These are phyloP conservation scores for Paramyrothecium roridum DNA, from an alignment of 2,329 filamentous ascomycete genomes.

Conservation along the genomic window DNA sequence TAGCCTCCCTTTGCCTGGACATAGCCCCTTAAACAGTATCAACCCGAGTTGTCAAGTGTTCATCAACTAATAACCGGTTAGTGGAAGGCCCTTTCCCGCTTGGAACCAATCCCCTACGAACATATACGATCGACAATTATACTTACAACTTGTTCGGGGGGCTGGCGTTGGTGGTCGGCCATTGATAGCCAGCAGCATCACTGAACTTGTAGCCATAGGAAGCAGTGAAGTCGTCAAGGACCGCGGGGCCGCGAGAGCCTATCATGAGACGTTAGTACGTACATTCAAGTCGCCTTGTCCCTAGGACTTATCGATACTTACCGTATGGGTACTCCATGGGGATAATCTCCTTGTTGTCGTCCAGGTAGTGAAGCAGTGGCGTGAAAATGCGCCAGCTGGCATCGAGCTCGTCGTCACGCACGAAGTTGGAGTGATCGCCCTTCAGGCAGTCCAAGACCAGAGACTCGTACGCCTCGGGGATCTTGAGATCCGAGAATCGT, in stretches of 20 bases:
- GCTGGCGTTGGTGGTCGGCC: conserved; percentile 74
- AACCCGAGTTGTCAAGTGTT: background rate
- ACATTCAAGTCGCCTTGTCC: background rate
- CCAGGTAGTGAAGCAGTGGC: conserved; percentile 93
- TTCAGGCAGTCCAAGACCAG: conserved; percentile 96
- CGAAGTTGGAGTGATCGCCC: conserved; percentile 99
- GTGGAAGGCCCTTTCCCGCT: background rate
- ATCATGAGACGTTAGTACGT: conserved; percentile 13
- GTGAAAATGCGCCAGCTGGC: conserved; percentile 99
- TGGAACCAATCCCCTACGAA: conserved; percentile 6
- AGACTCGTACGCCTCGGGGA: conserved; percentile 97
- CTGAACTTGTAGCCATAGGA: conserved; percentile 99
- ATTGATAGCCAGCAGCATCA: conserved; percentile 93
- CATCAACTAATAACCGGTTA: background rate
- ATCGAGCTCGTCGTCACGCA: conserved; percentile 93
- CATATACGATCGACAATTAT: conserved; percentile 7
- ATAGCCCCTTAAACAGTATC: background rate
- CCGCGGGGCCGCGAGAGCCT: conserved; percentile 95
- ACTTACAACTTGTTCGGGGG: conserved; percentile 76
- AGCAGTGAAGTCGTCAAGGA: conserved; percentile 95
- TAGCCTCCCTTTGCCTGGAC: background rate
- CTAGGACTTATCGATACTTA: conserved; percentile 43
- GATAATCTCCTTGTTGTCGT: conserved; percentile 98
- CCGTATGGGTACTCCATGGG: conserved; percentile 99
- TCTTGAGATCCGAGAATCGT: conserved; percentile 98